Evolutionary conservation across 805 yeast genomes (phyloP), one percentile per base, ranked within the genome.

Genomic region (Geotrichum ghanense): DNA sequence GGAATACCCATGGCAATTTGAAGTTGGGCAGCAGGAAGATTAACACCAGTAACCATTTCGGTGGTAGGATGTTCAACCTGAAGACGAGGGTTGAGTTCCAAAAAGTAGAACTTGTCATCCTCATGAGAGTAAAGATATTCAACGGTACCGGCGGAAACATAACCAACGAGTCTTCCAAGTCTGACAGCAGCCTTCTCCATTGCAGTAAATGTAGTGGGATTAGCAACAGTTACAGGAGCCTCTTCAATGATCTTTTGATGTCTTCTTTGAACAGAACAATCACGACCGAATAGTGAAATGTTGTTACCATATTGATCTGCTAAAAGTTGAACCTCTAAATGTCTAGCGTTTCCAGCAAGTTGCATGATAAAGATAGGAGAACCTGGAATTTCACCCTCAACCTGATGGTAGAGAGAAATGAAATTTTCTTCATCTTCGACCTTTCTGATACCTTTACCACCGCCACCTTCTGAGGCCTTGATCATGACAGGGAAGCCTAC

Each of bases 11-110:
- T 92, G 53, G 98, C 97, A 68, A 92, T 86, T 71, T 92, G 98
- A 56, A 92, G 78, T 71, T 92, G 98, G 34, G 99, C 95, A 49
- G 97, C 95, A 23, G 99, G 99, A 64, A 92, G 75, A 63, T 92
- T 94, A 46, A 92, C 97, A 55, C 98, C 98, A 21, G 95, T 83
- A 48, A 88, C 98, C 99, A 92, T 92, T 72, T 92, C 99, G 37
- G 98, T 92, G 41, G 98, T 92, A 60, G 99, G 99, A 75, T 92
- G 99, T 75, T 92, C 99, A 50, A 92, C 99, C 74, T 92, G 99
- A 66, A 92, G 75, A 75, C 99, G 85, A 60, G 99, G 98, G 66
- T 92, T 92, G 65, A 92, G 76, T 71, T 92, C 99, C 64, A 92
- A 74, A 68, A 92, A 92, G 74, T 89, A 92, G 65, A 90, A 92